Percentiles rank a stretch among this genome's conserved stretches.
Conservation (phyloP, 2,329 filamentous ascomycete genomes). For the Aureobasidium sp. region DNA sequence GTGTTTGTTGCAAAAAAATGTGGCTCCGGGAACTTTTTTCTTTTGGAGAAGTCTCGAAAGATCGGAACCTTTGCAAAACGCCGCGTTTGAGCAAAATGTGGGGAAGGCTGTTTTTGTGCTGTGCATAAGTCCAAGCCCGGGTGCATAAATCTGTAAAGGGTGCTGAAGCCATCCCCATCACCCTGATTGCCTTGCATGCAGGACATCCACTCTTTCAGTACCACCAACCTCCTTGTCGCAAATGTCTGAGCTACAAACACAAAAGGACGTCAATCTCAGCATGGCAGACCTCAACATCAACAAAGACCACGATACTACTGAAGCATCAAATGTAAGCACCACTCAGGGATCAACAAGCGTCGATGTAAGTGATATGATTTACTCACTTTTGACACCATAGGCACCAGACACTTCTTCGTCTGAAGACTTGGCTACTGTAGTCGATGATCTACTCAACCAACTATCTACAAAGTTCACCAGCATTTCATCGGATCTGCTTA, state of each 20-base stretch:
- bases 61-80: not conserved
- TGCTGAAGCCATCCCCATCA: not conserved
- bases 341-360: no score
- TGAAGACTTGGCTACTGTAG: slow-evolving; percentile 65
- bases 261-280: slow-evolving; percentile 2
- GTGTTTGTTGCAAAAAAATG: not conserved
- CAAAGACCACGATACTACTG: slow-evolving; percentile 5
- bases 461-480: slow-evolving; percentile 78
- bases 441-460: slow-evolving; percentile 81
- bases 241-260: not conserved
- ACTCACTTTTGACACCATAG: not conserved
- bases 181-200: not conserved
- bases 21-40: not conserved
- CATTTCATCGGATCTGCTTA: slow-evolving; percentile 79
- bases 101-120: not conserved
- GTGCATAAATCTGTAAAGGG: not conserved
- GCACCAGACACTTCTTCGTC: slow-evolving; percentile 37
- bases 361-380: not conserved
- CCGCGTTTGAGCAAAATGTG: not conserved
- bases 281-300: slow-evolving; percentile 14
- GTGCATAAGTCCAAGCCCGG: not conserved
- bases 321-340: not conserved
- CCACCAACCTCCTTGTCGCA: not conserved
- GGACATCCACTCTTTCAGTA: not conserved
- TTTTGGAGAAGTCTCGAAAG: not conserved